Evolutionary conservation across 805 yeast genomes (phyloP), one percentile per base, ranked within the genome.

Genomic region (Yarrowia sp.): DNA sequence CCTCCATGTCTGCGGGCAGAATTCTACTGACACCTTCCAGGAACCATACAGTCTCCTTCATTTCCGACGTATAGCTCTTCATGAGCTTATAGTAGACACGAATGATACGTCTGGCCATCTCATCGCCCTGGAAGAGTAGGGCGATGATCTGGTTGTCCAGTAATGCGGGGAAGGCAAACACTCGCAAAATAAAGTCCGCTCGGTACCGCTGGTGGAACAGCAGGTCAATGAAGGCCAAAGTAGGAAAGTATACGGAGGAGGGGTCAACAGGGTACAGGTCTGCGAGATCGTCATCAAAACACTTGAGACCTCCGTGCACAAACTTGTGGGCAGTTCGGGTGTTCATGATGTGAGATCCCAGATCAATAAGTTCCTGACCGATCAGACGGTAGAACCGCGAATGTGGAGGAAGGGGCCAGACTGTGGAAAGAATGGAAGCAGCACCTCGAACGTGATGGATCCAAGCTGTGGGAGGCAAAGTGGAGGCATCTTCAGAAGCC

Each of bases 381-480:
- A 91, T 88, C 71, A 89, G 82, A 70, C 86, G 83, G 73, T 86
- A 85, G 75, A 88, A 88, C 67, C 89, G 77, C 3, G 92, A 88
- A 14, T 83, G 81, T 55, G 86, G 87, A 55, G 88, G 87, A 61
- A 92, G 80, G 4, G 97, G 97, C 92, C 97, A 92, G n/a, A 93
- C 97, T 0, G 97, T 97, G 1, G 97, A 90, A 63, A 94, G 81
- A 66, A 94, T 94, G 0, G 98, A 93, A 7, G 97, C 97, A 0
- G 98, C 97, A 39, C 98, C 98, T 73, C 95, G 90, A 13, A 94
- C 97, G 74, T 94, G 98, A 81, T 91, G 95, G 68, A 94, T 87
- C 98, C 98, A 94, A 0, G 98, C 97, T 3, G 95, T 87, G 2
- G 98, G 93, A 0, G 97, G 96, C 68, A 92, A 77, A 2, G 92